Evolutionary conservation across 2,329 filamentous ascomycete genomes (phyloP).

Genomic region (Thelonectria blattea): DNA sequence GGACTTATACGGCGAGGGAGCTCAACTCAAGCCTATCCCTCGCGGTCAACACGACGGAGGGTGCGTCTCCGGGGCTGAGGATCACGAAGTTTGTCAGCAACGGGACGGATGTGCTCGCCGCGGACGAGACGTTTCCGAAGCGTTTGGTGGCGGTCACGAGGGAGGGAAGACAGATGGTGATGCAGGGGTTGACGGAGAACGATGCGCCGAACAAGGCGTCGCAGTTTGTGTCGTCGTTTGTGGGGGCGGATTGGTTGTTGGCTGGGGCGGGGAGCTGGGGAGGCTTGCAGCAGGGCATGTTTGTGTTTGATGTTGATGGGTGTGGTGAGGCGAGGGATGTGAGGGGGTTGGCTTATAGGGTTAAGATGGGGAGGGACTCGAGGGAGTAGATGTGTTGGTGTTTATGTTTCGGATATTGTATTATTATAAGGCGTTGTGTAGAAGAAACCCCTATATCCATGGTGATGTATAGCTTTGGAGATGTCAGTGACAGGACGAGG

Average conservation of each 20-base stretch:
- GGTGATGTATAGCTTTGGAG: too few relatives aligned
- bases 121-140: not conserved
- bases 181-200: not conserved
- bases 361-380: not conserved
- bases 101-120: slow-evolving; percentile 8
- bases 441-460: too few relatives aligned
- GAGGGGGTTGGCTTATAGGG: not conserved
- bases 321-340: not conserved
- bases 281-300: not conserved
- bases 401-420: too few relatives aligned
- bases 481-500: too few relatives aligned
- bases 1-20: not conserved
- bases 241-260: not conserved
- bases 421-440: too few relatives aligned
- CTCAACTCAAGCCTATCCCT: slow-evolving; percentile 23
- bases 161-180: not conserved
- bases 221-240: not conserved
- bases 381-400: not conserved
- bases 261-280: not conserved
- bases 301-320: not conserved
- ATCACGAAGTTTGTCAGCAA: slow-evolving; percentile 20
- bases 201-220: not conserved
- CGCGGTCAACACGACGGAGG: slow-evolving; percentile 17
- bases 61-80: slow-evolving; percentile 12
- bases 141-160: not conserved